Conservation (phyloP, 768 basidiomycete species). For the Krasilnikovozyma curviuscula region DNA sequence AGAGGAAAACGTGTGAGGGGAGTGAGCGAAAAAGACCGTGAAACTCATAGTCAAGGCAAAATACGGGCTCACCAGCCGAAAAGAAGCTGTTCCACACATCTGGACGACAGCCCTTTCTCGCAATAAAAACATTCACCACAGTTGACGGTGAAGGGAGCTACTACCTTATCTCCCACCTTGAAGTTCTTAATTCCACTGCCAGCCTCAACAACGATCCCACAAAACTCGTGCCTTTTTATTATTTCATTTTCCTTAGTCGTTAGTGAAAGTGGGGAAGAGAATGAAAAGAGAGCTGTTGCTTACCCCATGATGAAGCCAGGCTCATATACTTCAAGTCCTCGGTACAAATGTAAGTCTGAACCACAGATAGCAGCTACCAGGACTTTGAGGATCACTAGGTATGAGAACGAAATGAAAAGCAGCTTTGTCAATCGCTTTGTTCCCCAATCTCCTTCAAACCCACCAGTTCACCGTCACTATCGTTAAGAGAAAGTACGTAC, state of each 20-base stretch:
- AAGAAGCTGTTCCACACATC: not conserved
- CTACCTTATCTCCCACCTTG: conserved; percentile 52
- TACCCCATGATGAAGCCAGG: conserved; percentile 7
- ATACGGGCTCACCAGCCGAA: too few relatives aligned
- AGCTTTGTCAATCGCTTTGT: too few relatives aligned
- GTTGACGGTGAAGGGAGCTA: conserved; percentile 60
- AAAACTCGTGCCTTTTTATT: conserved; percentile 49
- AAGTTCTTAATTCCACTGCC: conserved; percentile 42
- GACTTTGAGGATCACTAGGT: not conserved
- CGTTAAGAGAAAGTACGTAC: too few relatives aligned
- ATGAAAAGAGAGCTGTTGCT: not conserved
- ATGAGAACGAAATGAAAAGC: not conserved
- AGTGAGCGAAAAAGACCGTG: too few relatives aligned
- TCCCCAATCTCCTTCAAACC: too few relatives aligned
- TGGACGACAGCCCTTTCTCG: conserved; percentile 23
- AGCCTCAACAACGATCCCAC: conserved; percentile 49
- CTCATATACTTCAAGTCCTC: conserved; percentile 35
- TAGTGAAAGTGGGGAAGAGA: not conserved
- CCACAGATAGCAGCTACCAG: conserved; percentile 27
- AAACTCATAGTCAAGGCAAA: too few relatives aligned
- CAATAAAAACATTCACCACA: conserved; percentile 67
- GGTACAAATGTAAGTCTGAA: conserved; percentile 56
- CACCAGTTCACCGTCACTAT: conserved; percentile 4
- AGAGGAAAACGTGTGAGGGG: too few relatives aligned
- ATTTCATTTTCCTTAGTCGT: not conserved